These are phyloP conservation scores for Sugiyamaella valdiviana DNA, from an alignment of 805 yeast species.

Conservation along the genomic window DNA sequence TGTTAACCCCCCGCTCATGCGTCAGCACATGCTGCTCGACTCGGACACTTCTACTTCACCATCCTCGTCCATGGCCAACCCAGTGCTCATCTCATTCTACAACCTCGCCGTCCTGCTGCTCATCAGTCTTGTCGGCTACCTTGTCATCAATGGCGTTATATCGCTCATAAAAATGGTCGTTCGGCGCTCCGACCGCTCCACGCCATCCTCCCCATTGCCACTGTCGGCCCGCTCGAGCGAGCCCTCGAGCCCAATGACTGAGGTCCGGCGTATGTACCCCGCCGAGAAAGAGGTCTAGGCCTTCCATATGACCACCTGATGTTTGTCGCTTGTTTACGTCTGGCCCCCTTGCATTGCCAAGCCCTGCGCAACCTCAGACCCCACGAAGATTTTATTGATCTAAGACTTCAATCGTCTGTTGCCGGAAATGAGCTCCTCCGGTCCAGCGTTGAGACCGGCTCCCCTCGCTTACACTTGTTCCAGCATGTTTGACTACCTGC, in stretches of 20 bases:
- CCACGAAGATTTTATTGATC: too few species aligned
- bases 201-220: neutral
- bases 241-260: neutral
- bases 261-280: neutral
- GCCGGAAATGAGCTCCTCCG: too few species aligned
- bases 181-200: conserved; percentile 3
- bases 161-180: neutral
- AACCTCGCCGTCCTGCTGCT: conserved; percentile 1
- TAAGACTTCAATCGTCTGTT: too few species aligned
- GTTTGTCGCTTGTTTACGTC: too few species aligned
- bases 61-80: neutral
- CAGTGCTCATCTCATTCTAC: neutral
- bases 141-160: neutral
- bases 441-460: too few species aligned
- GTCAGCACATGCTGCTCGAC: conserved; percentile 14
- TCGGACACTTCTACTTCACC: conserved; percentile 1
- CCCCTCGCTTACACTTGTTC: too few species aligned
- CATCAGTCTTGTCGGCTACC: conserved; percentile 3
- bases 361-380: too few species aligned
- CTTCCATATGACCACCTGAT: too few species aligned
- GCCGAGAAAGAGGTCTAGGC: neutral
- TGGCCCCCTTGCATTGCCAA: too few species aligned
- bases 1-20: conserved; percentile 7
- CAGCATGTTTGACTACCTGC: too few species aligned
- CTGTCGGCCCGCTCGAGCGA: neutral